Evolutionary conservation across 345 rosid species (phyloP), one percentile per base, ranked within the genome.

Genomic region (Nephelium lappaceum): DNA sequence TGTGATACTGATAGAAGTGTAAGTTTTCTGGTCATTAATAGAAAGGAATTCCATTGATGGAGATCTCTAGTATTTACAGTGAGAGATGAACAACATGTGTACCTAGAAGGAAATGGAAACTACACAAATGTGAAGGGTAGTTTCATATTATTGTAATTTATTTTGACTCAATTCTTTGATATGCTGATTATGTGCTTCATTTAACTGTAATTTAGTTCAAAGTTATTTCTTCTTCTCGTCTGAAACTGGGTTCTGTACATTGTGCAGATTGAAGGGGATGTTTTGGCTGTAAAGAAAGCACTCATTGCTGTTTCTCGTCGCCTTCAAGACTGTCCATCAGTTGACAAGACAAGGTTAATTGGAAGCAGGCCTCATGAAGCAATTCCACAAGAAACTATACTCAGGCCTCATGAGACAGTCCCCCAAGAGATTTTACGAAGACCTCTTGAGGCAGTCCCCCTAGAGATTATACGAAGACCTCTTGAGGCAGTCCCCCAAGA

Each of bases 221-320:
- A 70, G 65, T 58, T 27, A 12, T 72, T n/a, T 66, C 72, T 79
- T 71, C n/a, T 77, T 45, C 60, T 64, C 58, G 25, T 81, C 69
- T 79, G 67, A 67, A 67, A 78, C 45, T 38, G 9, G 38, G 69
- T 78, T 69, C 63, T 19, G 45, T 78, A 24, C 77, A 11, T 73
- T 80, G 69, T 81, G 83, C 89, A 95, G 98, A 89, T 95, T 63
- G 98, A 93, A 82, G 98, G 98, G 51, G 90, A 73, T 85, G 90
- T 87, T 68, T 78, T 71, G 49, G 88, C 90, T 60, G 95, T 89
- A 71, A 91, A 87, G 86, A 95, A 84, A 85, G 98, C 94, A 42
- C 92, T 95, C 60, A 65, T 93, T 67, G 84, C 89, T 39, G 89
- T 93, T 66, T 91, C 98, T 75, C 85, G 88, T 41, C 72, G 97